Base-by-base conservation (phyloP, 768 basidiomycete species). In the Boletus tylopilopsis region DNA sequence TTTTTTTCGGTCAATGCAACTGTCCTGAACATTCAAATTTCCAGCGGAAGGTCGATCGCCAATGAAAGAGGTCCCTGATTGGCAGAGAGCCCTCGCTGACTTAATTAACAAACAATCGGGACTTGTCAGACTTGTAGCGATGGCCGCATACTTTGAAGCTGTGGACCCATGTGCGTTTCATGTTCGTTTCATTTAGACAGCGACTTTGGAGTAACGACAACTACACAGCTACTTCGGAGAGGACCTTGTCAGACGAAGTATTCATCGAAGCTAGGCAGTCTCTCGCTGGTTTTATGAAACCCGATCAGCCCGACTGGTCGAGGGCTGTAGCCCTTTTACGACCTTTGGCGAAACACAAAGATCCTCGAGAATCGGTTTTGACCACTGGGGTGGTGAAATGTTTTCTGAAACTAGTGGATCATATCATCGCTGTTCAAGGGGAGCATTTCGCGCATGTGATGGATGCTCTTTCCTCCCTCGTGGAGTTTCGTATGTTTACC, bases 281-380 rank as follows among this genome's bases (percentile, higher is more conserved):
- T 49, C 48, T 49, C 15, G 35, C 22, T 19, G n/a, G 16, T 18
- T 42, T 42, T 18, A 49, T 49, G 16, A 37, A 36, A 15, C 41
- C 35, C 0, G 48, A 49, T 42, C 48, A 49, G 15, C 48, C 48
- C 11, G 48, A 49, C 22, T 49, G 48, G 48, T 41, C 41, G 2
- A 49, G 48, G 34, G 48, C 41, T 8, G 48, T 49, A 15, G 48
- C 48, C 18, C 48, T 49, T 37, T 10, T 49, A 27, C 48, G 48
- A 27, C 48, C 48, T 12, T 18, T 49, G 27, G 48, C 48, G 5
- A 49, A 49, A 42, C 41, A 42, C 21, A 13, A 13, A 16, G 24
- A 36, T 37, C 48, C 42, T 36, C 48, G 48, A 6, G 21, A 29
- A 2, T n/a, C 41, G 4, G 29, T 49, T 30, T 37, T 49, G 35